A percentile compares a stretch with the other conserved stretches of the same genome.
Conservation (phyloP, 495 filamentous ascomycete genomes). For the Aspergillus mulundensis region DNA sequence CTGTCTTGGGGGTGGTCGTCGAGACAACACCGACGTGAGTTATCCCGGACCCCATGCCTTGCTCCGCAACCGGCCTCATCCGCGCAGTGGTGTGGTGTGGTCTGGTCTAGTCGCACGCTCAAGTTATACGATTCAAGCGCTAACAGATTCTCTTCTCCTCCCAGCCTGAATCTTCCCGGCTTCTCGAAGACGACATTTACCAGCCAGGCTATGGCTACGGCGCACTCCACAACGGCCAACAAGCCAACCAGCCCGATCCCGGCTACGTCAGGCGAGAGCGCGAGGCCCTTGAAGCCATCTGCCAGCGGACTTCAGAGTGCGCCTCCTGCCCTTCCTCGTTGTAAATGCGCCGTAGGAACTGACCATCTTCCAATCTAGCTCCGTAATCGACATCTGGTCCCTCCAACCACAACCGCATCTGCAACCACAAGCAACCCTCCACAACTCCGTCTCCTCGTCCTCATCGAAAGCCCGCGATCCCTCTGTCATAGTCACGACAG, state of each 20-base stretch:
- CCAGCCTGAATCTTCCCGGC: slow-evolving; percentile 47
- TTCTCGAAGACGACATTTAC: slow-evolving; percentile 51
- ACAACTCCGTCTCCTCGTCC: slow-evolving; percentile 26
- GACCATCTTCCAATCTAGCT: slow-evolving; percentile 18
- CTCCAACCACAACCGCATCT: slow-evolving; percentile 47
- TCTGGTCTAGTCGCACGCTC: not conserved
- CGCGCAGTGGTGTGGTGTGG: not conserved
- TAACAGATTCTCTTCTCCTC: slow-evolving; percentile 18
- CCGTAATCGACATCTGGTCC: slow-evolving; percentile 50
- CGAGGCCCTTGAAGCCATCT: slow-evolving; percentile 51
- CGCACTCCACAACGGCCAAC: slow-evolving; percentile 36
- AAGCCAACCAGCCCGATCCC: slow-evolving; percentile 43
- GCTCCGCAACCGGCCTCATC: not conserved
- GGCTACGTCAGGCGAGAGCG: slow-evolving; percentile 47
- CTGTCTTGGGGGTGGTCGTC: slow-evolving; percentile 46
- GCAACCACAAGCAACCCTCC: slow-evolving; percentile 44
- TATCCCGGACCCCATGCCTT: not conserved
- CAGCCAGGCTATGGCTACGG: slow-evolving; percentile 47
- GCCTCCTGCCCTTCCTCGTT: not conserved
- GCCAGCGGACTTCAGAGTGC: slow-evolving; percentile 51
- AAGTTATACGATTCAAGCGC: slow-evolving; percentile 1
- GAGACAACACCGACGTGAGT: slow-evolving; percentile 45
- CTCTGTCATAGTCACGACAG: slow-evolving; percentile 20
- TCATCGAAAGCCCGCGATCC: slow-evolving; percentile 25
- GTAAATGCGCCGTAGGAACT: slow-evolving; percentile 3